Percentiles rank a stretch among this genome's conserved stretches.
phyloP scores from a whole-genome alignment of 2,329 filamentous ascomycete genomes.

The Aotearoamyces nothofagi region DNA sequence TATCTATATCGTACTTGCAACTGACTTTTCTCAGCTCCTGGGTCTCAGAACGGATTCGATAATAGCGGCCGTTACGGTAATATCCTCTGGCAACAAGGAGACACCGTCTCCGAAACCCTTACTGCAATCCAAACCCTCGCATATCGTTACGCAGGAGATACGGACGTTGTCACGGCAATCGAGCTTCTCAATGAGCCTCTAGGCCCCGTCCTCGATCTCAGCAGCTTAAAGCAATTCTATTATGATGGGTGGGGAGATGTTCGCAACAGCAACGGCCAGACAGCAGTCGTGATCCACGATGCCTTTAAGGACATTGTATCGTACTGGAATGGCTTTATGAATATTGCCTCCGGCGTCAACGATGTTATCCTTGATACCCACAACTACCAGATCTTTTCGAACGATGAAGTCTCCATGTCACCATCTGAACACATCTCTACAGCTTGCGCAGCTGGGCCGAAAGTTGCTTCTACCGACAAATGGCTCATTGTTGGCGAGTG shows the following conservation, averaged over 20 bases:
- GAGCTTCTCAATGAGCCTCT: conserved; percentile 27
- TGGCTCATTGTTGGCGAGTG: conserved; percentile 27
- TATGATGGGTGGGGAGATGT: conserved; percentile 34
- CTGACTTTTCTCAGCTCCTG: conserved; percentile 27
- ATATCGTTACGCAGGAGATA: conserved; percentile 22
- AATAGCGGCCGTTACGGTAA: conserved; percentile 39
- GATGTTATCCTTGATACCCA: conserved; percentile 26
- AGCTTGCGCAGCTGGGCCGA: conserved; percentile 23
- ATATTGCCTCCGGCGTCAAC: conserved; percentile 26
- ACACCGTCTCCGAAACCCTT: conserved; percentile 22
- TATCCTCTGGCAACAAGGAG: conserved; percentile 30
- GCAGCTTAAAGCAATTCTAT: conserved; percentile 23
- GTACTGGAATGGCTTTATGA: conserved; percentile 47
- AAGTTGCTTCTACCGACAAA: conserved; percentile 18
- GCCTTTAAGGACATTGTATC: conserved; percentile 35
- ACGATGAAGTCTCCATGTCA: conserved; percentile 20
- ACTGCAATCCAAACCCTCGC: conserved; percentile 23
- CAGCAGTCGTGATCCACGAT: conserved; percentile 40
- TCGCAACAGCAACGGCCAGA: conserved; percentile 27
- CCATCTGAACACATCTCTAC: conserved; percentile 24
- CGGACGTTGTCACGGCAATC: conserved; percentile 26
- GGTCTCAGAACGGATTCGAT: conserved; percentile 53
- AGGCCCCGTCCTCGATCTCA: conserved; percentile 19
- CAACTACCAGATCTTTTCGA: conserved; percentile 27
- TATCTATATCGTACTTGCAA: background rate